Conservation (phyloP, 495 filamentous ascomycete genomes). For the Aspergillus funiculosus region DNA sequence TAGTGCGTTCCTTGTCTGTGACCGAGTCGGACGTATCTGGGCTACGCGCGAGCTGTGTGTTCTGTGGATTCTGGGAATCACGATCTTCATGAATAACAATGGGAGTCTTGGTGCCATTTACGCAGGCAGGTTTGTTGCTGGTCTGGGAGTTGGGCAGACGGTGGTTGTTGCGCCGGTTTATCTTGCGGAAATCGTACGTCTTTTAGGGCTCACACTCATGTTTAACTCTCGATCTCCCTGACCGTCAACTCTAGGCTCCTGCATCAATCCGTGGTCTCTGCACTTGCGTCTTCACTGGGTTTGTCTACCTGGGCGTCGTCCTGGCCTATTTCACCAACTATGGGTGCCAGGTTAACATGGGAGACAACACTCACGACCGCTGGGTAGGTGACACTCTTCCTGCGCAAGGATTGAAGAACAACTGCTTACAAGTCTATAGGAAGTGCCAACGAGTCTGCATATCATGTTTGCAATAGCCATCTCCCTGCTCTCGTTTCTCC, state of each 20-base stretch:
- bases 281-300: conserved; percentile 60
- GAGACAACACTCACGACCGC: conserved; percentile 50
- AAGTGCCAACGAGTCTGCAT: conserved; percentile 62
- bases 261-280: conserved; percentile 60
- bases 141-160: conserved; percentile 62
- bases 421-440: conserved; percentile 37
- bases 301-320: conserved; percentile 46
- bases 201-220: not conserved
- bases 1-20: conserved; percentile 59
- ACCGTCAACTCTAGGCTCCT: conserved; percentile 38
- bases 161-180: conserved; percentile 57
- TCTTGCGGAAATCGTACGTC: conserved; percentile 44
- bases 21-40: conserved; percentile 64
- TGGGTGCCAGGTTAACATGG: conserved; percentile 52
- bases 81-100: conserved; percentile 59
- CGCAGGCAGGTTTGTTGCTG: conserved; percentile 61
- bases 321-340: conserved; percentile 50
- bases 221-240: not conserved
- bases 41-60: conserved; percentile 61
- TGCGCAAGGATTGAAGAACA: not conserved
- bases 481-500: conserved; percentile 56
- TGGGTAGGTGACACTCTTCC: conserved; percentile 40
- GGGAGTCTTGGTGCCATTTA: conserved; percentile 59
- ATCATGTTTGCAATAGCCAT: conserved; percentile 69
- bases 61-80: conserved; percentile 62